phyloP scores from a whole-genome alignment of 306 rosid genomes.

The Aeschynomene evenia region DNA sequence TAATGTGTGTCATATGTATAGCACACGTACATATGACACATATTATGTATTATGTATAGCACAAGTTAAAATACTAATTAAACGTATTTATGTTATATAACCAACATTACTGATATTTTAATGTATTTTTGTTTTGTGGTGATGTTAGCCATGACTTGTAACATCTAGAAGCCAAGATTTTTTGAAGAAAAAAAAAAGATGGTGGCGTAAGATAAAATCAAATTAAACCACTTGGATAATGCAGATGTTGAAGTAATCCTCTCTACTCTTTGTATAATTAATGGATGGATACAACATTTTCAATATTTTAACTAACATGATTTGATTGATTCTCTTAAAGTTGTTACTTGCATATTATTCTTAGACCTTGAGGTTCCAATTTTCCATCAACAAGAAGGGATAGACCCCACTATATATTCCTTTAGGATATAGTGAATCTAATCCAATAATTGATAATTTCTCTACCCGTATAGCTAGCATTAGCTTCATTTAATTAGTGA shows the following conservation, averaged over 20 bases:
- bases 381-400: conserved; percentile 25
- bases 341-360: conserved; percentile 25
- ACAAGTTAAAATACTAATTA: no score
- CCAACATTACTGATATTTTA: no score
- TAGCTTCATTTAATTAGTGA: conserved; percentile 8
- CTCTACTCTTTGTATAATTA: no score
- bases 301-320: conserved; percentile 37
- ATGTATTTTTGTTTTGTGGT: not conserved
- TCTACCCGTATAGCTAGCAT: not conserved
- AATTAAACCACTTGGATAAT: conserved; percentile 26
- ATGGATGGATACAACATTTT: conserved; percentile 17
- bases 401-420: conserved; percentile 33
- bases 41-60: no score
- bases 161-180: conserved; percentile 23
- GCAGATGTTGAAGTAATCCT: conserved; percentile 20
- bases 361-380: conserved; percentile 12
- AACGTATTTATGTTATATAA: no score
- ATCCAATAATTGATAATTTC: conserved; percentile 9
- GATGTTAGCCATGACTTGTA: conserved; percentile 33
- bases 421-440: not conserved
- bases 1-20: no score
- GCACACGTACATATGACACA: no score
- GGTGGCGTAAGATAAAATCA: conserved; percentile 32
- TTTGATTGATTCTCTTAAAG: conserved; percentile 19
- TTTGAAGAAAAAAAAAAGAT: not conserved